phyloP scores from a whole-genome alignment of 2,329 filamentous ascomycete species.

The Sarocladium brachiariae region DNA sequence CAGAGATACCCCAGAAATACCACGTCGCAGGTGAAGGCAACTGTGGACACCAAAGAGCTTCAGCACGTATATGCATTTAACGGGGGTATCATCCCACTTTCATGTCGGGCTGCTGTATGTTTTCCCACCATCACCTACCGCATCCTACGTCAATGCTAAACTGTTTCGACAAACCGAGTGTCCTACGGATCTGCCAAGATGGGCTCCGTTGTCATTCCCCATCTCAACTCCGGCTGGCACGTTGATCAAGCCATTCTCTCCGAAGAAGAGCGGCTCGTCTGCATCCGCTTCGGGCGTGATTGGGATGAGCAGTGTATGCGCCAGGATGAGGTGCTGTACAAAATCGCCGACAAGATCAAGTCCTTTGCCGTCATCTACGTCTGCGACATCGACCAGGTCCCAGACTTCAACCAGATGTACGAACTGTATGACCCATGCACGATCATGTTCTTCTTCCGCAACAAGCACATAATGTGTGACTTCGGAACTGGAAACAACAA shows the following conservation, averaged over 20 bases:
- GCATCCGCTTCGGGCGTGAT: constrained; percentile 90
- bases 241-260: constrained; percentile 89
- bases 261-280: constrained; percentile 86
- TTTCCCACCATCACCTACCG: constrained; percentile 1
- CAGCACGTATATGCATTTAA: too few relatives aligned
- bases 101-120: neutral
- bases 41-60: too few relatives aligned
- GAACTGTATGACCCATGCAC: constrained; percentile 86
- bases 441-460: constrained; percentile 95
- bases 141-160: neutral
- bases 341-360: constrained; percentile 86
- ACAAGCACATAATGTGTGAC: constrained; percentile 99
- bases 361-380: constrained; percentile 91
- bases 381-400: constrained; percentile 85
- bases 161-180: neutral
- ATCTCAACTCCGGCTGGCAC: constrained; percentile 90
- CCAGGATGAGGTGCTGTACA: constrained; percentile 90
- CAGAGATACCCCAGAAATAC: too few relatives aligned
- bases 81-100: constrained; percentile 5
- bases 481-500: constrained; percentile 99
- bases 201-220: constrained; percentile 87
- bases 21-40: too few relatives aligned
- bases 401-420: constrained; percentile 96
- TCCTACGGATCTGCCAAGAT: constrained; percentile 24
- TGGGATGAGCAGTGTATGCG: constrained; percentile 63